Evolutionary conservation across 129 eudicot species (phyloP).

Genomic region (Ambrosia artemisiifolia): DNA sequence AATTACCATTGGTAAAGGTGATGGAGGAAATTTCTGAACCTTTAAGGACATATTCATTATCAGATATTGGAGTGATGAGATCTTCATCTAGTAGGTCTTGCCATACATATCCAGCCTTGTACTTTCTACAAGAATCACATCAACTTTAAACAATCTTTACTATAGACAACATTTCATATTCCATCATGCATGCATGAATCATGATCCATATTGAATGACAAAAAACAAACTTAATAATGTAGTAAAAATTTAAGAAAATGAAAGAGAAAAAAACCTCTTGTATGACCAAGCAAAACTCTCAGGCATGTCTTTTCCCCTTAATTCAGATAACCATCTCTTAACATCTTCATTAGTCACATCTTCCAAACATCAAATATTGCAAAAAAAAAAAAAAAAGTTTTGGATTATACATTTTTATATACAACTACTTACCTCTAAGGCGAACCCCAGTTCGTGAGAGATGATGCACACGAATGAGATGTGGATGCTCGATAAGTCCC

Average conservation of each 20-base stretch:
- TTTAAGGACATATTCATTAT: slow-evolving; percentile 68
- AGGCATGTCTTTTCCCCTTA: slow-evolving; percentile 81
- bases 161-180: not conserved
- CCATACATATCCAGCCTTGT: slow-evolving; percentile 67
- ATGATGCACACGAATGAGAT: slow-evolving; percentile 69
- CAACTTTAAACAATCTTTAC: not conserved
- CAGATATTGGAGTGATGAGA: slow-evolving; percentile 61
- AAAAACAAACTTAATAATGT: not conserved
- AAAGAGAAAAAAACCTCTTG: slow-evolving; percentile 49
- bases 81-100: slow-evolving; percentile 67
- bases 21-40: slow-evolving; percentile 54
- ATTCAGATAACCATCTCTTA: slow-evolving; percentile 72
- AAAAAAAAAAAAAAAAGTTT: not conserved
- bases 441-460: slow-evolving; percentile 56
- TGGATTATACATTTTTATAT: not conserved
- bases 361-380: not conserved
- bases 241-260: not conserved
- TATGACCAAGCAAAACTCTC: slow-evolving; percentile 81
- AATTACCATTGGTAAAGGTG: slow-evolving; percentile 29
- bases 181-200: slow-evolving; percentile 9
- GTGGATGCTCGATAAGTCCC: slow-evolving; percentile 67
- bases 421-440: slow-evolving; percentile 38
- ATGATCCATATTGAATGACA: not conserved
- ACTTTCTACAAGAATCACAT: slow-evolving; percentile 38
- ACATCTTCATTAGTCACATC: slow-evolving; percentile 30